Conservation (phyloP, 306 rosid genomes). For the Castanospermum australe region DNA sequence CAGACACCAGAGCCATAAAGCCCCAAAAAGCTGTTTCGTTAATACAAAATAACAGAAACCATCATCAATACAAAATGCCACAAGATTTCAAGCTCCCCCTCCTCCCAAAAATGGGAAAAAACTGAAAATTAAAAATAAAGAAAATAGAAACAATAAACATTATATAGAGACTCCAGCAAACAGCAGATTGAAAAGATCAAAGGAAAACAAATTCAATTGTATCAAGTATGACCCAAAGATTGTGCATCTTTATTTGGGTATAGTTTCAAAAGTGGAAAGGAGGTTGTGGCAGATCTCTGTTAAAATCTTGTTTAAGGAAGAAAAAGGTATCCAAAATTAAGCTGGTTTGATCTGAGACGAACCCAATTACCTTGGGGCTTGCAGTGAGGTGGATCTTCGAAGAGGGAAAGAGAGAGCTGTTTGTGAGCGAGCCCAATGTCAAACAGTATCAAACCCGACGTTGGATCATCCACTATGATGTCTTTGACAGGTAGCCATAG, state of each 20-base stretch:
- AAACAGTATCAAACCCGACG: slow-evolving; percentile 73
- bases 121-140: not conserved
- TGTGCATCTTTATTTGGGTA: not conserved
- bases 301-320: not conserved
- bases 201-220: not conserved
- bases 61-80: slow-evolving; percentile 26
- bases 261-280: not conserved
- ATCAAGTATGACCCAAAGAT: not conserved
- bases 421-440: slow-evolving; percentile 90
- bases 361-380: slow-evolving; percentile 56
- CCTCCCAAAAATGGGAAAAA: not conserved
- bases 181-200: not conserved
- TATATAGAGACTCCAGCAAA: not conserved
- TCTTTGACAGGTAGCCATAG: slow-evolving; percentile 90
- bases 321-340: not conserved
- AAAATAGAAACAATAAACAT: not conserved
- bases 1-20: not conserved
- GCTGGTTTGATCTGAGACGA: not conserved
- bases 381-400: slow-evolving; percentile 88
- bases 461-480: slow-evolving; percentile 76
- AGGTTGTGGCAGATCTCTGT: slow-evolving; percentile 29
- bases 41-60: slow-evolving; percentile 29
- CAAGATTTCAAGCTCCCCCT: slow-evolving; percentile 12
- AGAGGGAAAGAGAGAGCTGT: slow-evolving; percentile 78
- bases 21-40: slow-evolving; percentile 26